phyloP scores from a whole-genome alignment of 345 rosid species.

The Corymbia maculata region DNA sequence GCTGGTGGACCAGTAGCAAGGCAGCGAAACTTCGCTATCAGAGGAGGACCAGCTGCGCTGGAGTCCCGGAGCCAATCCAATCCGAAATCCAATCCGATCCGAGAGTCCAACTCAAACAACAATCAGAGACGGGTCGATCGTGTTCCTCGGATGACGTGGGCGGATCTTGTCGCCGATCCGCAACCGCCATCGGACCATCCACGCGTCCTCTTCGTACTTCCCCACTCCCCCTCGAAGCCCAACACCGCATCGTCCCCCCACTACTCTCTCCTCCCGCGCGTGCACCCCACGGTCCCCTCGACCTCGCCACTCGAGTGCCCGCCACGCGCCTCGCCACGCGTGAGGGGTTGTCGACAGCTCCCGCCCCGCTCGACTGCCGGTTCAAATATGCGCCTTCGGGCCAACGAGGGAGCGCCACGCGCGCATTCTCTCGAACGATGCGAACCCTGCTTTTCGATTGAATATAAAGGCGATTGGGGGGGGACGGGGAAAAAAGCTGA shows the following conservation, averaged over 20 bases:
- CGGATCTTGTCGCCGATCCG: background rate
- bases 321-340: background rate
- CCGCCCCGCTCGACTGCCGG: background rate
- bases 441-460: background rate
- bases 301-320: rapidly evolving
- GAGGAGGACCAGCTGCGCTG: background rate
- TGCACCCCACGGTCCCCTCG: background rate
- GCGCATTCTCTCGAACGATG: background rate
- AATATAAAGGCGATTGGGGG: background rate
- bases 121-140: background rate
- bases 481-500: background rate
- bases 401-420: slow-evolving; percentile 2
- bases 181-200: slow-evolving; percentile 1
- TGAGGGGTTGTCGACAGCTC: background rate
- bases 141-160: background rate
- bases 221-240: background rate
- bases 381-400: background rate
- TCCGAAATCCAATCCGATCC: background rate
- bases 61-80: background rate
- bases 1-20: background rate
- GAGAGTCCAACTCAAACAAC: background rate
- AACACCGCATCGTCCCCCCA: background rate
- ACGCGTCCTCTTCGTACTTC: background rate
- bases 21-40: background rate
- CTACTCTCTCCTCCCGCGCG: background rate